Evolutionary conservation across 2,329 filamentous ascomycete genomes (phyloP), one percentile per base, ranked within the genome.

Genomic region (Claviceps purpurea): DNA sequence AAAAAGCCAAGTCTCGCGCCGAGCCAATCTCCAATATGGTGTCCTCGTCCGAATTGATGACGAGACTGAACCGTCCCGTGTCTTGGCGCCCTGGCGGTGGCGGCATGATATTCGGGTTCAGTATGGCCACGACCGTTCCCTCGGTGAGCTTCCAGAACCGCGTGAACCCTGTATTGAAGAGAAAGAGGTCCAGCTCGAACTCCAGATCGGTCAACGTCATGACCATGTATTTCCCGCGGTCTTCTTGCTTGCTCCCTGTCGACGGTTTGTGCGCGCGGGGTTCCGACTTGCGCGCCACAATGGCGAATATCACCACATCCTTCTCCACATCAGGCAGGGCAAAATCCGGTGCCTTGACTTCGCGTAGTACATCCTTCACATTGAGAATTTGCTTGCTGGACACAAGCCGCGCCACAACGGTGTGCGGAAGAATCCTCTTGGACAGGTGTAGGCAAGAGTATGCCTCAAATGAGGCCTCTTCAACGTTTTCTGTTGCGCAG

Each of bases 131-230:
- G 1, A 97, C 78, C 0, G 90, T 96, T n/a, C 93, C 93, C 2
- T 88, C 79, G 0, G 83, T 83, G n/a, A 97, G 73, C 64, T 95
- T 95, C 85, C 91, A 97, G 71, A 93, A 98, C 51, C 87, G 82
- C 16, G 87, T 84, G 61, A 97, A 96, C 6, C 89, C 94, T 0
- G 85, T 82, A 60, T 87, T 87, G 68, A 98, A 98, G 14, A 98
- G 78, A 60, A 89, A 97, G 43, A 97, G 77, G 57, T 97, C 90
- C 13, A 98, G 68, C 60, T 95, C 89, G 81, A 84, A 95, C 60
- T 89, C 85, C 11, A 98, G 73, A 65, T 98, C 91, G 0, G 87
- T 89, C 2, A 98, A 74, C 2, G 81, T 87, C 56, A 98, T 73
- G 1, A 91, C 85, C 87, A 98, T 96, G 71, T 94, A 98, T 65